Evolutionary conservation across 2,329 filamentous ascomycete genomes (phyloP).

Genomic region (Neophaeococcomyces aloes): DNA sequence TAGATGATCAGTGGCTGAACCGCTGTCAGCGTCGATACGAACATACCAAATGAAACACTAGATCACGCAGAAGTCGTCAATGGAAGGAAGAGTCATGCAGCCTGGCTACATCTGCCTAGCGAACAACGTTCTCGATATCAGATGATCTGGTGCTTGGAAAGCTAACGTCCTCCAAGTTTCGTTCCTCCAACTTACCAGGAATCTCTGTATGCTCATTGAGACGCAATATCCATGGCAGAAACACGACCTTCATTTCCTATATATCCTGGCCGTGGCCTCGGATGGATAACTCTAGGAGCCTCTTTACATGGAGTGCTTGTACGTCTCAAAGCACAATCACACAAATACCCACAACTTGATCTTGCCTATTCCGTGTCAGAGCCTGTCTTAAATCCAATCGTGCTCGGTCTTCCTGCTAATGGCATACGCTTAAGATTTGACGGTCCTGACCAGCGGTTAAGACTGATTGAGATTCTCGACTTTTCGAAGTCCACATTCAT

Average conservation of each 20-base stretch:
- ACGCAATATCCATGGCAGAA: constrained; percentile 27
- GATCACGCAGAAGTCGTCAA: not conserved
- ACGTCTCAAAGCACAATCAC: constrained; percentile 76
- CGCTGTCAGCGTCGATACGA: too few species aligned
- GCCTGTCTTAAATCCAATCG: constrained; percentile 64
- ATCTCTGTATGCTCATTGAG: constrained; percentile 8
- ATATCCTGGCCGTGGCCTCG: constrained; percentile 54
- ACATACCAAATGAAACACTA: too few species aligned
- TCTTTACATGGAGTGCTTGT: constrained; percentile 85
- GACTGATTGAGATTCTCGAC: constrained; percentile 81
- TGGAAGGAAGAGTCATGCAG: constrained; percentile 3
- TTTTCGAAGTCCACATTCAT: constrained; percentile 75
- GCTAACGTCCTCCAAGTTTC: too few species aligned
- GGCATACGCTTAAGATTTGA: constrained; percentile 87
- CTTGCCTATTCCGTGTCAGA: constrained; percentile 65
- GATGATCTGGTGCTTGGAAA: not conserved
- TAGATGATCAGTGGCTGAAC: too few species aligned
- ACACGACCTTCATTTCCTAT: constrained; percentile 45
- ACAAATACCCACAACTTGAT: constrained; percentile 71
- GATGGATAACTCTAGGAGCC: constrained; percentile 59
- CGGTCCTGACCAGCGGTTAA: constrained; percentile 79
- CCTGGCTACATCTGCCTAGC: not conserved
- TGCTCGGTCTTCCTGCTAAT: constrained; percentile 69
- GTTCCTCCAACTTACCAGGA: not conserved
- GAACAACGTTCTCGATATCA: not conserved